Percentiles rank a stretch among this genome's conserved stretches.
These are phyloP conservation scores for Theobroma grandiflorum DNA, from an alignment of 441 rosid genomes.

Conservation along the genomic window DNA sequence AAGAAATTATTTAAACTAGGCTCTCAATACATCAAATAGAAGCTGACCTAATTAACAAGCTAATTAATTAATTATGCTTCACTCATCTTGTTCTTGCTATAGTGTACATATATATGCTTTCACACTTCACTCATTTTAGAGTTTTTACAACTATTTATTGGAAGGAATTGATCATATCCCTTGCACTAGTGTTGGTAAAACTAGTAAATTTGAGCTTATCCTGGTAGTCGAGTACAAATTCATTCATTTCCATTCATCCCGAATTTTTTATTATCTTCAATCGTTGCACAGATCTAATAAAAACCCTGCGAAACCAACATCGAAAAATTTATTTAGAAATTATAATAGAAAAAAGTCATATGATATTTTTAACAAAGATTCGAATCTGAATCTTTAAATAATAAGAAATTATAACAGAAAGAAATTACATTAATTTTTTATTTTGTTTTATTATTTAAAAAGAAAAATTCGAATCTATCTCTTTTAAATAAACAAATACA, in stretches of 20 bases:
- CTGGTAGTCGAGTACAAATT: neutral
- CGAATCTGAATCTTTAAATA: too few species aligned
- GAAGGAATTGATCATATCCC: neutral
- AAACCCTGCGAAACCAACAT: conserved; percentile 43
- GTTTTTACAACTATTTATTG: neutral
- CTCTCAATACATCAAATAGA: neutral
- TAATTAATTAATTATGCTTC: neutral
- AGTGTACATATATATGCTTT: too few species aligned
- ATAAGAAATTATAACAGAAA: conserved; percentile 8
- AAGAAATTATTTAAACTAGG: neutral
- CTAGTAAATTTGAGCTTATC: neutral
- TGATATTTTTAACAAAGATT: neutral
- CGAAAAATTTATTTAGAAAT: conserved; percentile 34
- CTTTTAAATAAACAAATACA: too few species aligned
- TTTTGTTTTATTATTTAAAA: neutral
- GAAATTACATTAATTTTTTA: neutral
- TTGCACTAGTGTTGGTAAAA: neutral
- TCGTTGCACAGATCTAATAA: conserved; percentile 48
- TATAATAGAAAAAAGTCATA: neutral
- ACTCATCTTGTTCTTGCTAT: too few species aligned
- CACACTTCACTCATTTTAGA: neutral
- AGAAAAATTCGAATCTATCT: too few species aligned
- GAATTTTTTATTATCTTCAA: conserved; percentile 43
- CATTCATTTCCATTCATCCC: neutral
- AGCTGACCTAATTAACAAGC: neutral